phyloP scores from a whole-genome alignment of 495 filamentous ascomycete species.

The Parathielavia hyrcaniae region DNA sequence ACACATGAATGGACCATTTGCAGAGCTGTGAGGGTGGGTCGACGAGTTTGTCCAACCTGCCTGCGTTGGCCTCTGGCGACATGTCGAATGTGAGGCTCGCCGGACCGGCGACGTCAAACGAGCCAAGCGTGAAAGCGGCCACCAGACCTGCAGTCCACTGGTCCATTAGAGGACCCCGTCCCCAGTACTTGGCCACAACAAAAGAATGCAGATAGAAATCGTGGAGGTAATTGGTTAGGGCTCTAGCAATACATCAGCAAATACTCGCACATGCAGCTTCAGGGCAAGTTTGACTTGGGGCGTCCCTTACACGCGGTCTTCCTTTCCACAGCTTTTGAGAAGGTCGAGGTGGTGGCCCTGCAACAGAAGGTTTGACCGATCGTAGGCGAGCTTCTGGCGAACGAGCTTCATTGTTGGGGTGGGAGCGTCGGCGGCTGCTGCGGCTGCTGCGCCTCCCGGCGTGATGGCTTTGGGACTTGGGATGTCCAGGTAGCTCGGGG shows the following conservation, averaged over 20 bases:
- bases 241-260: no score
- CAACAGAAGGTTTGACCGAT: conserved; percentile 33
- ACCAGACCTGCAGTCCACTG: no score
- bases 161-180: conserved; percentile 30
- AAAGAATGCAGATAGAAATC: conserved; percentile 42
- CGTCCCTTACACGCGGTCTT: conserved; percentile 9
- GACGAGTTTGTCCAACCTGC: not conserved
- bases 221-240: conserved; percentile 24
- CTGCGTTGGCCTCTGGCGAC: not conserved
- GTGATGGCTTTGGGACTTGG: not conserved
- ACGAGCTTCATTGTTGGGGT: conserved; percentile 28
- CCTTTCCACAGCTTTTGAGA: conserved; percentile 14
- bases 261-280: no score
- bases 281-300: no score
- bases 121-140: no score
- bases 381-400: conserved; percentile 25
- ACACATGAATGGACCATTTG: conserved; percentile 4
- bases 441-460: not conserved
- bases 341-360: conserved; percentile 30
- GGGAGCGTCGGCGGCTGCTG: no score
- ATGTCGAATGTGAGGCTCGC: not conserved
- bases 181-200: conserved; percentile 41
- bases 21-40: not conserved
- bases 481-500: conserved; percentile 12
- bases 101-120: no score